Percentiles rank a stretch among this genome's conserved stretches.
Evolutionary conservation across 2,329 filamentous ascomycete species (phyloP).

Genomic region (Aspergillus brasiliensis): DNA sequence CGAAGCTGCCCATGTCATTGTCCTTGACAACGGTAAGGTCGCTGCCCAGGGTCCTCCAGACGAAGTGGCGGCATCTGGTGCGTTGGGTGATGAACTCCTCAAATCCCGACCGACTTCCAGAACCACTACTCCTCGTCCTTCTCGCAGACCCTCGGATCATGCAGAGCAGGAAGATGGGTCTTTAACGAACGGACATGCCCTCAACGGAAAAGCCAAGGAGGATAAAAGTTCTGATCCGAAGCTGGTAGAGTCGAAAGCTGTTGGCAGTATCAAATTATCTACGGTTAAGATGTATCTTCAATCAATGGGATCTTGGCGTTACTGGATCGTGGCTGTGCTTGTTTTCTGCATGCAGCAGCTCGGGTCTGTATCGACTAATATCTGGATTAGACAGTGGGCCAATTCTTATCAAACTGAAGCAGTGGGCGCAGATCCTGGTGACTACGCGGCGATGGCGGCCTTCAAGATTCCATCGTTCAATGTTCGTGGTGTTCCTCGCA

Average conservation of each 20-base stretch:
- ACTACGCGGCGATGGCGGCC: conserved; percentile 44
- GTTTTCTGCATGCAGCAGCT: conserved; percentile 84
- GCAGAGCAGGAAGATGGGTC: conserved; percentile 62
- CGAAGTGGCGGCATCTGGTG: conserved; percentile 82
- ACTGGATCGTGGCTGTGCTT: conserved; percentile 75
- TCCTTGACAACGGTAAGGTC: conserved; percentile 84
- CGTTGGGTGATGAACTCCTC: conserved; percentile 80
- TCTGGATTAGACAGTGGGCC: conserved; percentile 95
- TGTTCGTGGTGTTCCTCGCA: conserved; percentile 38
- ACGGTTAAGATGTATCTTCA: conserved; percentile 83
- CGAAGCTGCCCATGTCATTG: conserved; percentile 75
- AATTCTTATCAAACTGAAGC: conserved; percentile 73
- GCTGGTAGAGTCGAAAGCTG: conserved; percentile 74
- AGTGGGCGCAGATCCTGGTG: conserved; percentile 34
- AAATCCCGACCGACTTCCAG: conserved; percentile 73
- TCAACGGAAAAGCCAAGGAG: conserved; percentile 43
- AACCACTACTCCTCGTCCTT: conserved; percentile 71
- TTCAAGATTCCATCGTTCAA: conserved; percentile 42
- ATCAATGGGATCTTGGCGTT: conserved; percentile 96
- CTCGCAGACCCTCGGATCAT: conserved; percentile 74
- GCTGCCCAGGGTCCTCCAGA: conserved; percentile 73
- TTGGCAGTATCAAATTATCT: conserved; percentile 82
- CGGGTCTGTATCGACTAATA: conserved; percentile 80
- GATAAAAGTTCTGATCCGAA: conserved; percentile 50
- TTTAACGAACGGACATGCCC: conserved; percentile 50